These are phyloP conservation scores for Hyaloperonospora arabidopsidis DNA, from an alignment of 352 stramenopile species.

Conservation along the genomic window DNA sequence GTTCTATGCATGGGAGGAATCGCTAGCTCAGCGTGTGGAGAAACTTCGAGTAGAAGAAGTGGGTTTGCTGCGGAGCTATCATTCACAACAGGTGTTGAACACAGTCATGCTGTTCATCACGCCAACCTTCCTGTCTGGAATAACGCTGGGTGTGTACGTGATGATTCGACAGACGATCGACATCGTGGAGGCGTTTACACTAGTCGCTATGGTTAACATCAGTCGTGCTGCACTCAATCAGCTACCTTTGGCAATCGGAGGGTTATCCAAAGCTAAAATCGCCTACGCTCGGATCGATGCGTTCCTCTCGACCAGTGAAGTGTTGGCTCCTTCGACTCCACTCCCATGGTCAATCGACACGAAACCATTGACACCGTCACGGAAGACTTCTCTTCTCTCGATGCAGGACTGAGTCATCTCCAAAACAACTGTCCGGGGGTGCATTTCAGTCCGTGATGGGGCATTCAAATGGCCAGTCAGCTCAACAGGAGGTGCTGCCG, in stretches of 20 bases:
- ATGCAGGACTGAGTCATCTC: background rate
- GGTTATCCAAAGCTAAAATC: conserved; percentile 28
- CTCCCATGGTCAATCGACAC: too few species aligned
- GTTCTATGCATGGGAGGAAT: conserved; percentile 78
- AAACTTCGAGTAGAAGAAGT: conserved; percentile 41
- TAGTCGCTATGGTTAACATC: conserved; percentile 32
- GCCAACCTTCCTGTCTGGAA: conserved; percentile 24
- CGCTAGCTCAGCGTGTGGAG: conserved; percentile 28
- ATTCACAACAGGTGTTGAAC: conserved; percentile 36
- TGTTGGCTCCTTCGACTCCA: too few species aligned
- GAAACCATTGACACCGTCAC: background rate
- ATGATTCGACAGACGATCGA: conserved; percentile 20
- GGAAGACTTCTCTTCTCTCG: too few species aligned
- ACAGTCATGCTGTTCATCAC: conserved; percentile 35
- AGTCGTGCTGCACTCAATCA: conserved; percentile 23
- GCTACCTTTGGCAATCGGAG: conserved; percentile 15
- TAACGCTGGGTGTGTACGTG: conserved; percentile 23
- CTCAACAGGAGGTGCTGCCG: background rate
- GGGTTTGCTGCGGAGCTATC: conserved; percentile 28
- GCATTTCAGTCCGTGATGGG: conserved; percentile 18
- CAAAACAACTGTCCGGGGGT: conserved; percentile 3
- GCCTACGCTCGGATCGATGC: conserved; percentile 23
- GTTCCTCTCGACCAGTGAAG: conserved; percentile 22
- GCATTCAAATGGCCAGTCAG: conserved; percentile 25
- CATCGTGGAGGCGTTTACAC: conserved; percentile 27